Conservation (phyloP, 768 basidiomycete genomes). For the Tricholoma matsutake region DNA sequence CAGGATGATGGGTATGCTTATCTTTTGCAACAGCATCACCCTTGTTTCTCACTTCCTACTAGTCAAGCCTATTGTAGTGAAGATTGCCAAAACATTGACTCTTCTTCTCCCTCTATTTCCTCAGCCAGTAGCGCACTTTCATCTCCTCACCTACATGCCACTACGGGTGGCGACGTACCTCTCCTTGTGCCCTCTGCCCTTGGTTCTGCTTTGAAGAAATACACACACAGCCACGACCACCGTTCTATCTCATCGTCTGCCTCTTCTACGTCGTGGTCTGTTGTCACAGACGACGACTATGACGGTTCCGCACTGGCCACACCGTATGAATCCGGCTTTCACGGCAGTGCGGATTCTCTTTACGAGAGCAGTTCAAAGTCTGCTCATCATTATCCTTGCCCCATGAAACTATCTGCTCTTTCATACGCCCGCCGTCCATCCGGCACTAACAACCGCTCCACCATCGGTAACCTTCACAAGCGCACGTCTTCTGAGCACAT, state of each 20-base stretch:
- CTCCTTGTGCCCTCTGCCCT: conserved; percentile 65
- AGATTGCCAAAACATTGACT: conserved; percentile 59
- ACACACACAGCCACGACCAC: conserved; percentile 40
- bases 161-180: conserved; percentile 59
- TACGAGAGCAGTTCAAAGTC: conserved; percentile 45
- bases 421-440: conserved; percentile 71
- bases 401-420: conserved; percentile 43
- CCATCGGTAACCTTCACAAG: conserved; percentile 52
- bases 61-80: conserved; percentile 72
- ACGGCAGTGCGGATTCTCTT: conserved; percentile 38
- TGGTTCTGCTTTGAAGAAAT: conserved; percentile 49
- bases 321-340: conserved; percentile 33
- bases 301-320: conserved; percentile 35
- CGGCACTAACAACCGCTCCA: conserved; percentile 64
- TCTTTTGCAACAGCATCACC: conserved; percentile 1
- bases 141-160: conserved; percentile 58
- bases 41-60: conserved; percentile 14
- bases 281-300: conserved; percentile 63
- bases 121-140: conserved; percentile 66
- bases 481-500: conserved; percentile 46
- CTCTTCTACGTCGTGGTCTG: conserved; percentile 66
- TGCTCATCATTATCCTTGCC: conserved; percentile 28
- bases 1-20: conserved; percentile 55
- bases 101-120: conserved; percentile 64
- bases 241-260: conserved; percentile 60